A percentile compares a stretch with the other conserved stretches of the same genome.
Conservation (phyloP, 371 early-diverging fungal genomes). For the Apophysomyces sp. region DNA sequence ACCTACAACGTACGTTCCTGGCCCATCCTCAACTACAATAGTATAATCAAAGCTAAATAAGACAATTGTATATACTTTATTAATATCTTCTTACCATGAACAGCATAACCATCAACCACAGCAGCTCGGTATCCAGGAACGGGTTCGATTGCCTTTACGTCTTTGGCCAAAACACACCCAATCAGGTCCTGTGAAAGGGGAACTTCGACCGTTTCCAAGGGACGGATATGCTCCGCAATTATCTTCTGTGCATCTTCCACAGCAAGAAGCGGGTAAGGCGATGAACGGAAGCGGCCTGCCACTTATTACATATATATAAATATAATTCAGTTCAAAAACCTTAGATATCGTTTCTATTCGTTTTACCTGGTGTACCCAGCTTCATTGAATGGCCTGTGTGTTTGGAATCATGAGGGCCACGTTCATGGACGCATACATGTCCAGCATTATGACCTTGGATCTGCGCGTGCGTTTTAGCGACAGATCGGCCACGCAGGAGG, state of each 20-base stretch:
- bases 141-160: conserved; percentile 68
- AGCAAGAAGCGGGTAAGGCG: conserved; percentile 80
- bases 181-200: conserved; percentile 50
- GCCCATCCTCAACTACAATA: conserved; percentile 68
- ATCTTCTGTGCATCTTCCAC: conserved; percentile 67
- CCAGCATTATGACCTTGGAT: conserved; percentile 29
- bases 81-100: conserved; percentile 54
- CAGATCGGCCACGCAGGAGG: conserved; percentile 51
- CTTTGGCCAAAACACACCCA: conserved; percentile 75
- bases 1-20: conserved; percentile 74
- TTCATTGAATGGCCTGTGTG: conserved; percentile 9
- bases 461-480: conserved; percentile 7
- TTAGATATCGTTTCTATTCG: neutral
- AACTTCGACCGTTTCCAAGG: conserved; percentile 30
- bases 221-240: conserved; percentile 44
- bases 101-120: conserved; percentile 93
- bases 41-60: neutral
- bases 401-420: conserved; percentile 12
- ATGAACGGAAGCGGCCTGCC: conserved; percentile 65
- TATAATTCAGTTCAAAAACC: neutral
- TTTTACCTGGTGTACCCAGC: conserved; percentile 47
- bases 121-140: conserved; percentile 90
- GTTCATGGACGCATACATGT: conserved; percentile 44
- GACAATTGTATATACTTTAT: neutral
- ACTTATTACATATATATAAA: conserved; percentile 47